A percentile compares a stretch with the other conserved stretches of the same genome.
These are phyloP conservation scores for Phytophthora lateralis DNA, from an alignment of 352 stramenopile species.

Conservation along the genomic window DNA sequence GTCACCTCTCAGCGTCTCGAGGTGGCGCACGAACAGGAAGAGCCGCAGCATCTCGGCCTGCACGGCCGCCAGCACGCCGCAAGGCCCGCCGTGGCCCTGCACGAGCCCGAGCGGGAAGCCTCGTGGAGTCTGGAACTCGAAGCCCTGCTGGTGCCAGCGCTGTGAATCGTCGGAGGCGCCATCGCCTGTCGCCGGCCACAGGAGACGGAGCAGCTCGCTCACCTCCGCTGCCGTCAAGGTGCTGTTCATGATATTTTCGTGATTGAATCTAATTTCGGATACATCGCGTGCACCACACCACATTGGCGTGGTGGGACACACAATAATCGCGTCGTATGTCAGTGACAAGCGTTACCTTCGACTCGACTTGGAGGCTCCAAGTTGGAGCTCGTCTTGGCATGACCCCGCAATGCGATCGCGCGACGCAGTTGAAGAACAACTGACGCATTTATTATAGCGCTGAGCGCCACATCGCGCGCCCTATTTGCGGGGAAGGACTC, in stretches of 20 bases:
- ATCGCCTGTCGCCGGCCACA: constrained; percentile 45
- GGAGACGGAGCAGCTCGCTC: constrained; percentile 38
- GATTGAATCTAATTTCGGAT: constrained; percentile 12
- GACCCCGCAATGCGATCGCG: constrained; percentile 13
- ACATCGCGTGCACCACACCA: constrained; percentile 2
- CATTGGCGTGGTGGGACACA: too few species aligned
- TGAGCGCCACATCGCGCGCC: constrained; percentile 20
- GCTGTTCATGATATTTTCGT: constrained; percentile 13
- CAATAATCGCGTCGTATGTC: too few species aligned
- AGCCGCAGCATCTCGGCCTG: constrained; percentile 72
- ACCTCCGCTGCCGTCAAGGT: constrained; percentile 20
- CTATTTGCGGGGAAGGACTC: constrained; percentile 24
- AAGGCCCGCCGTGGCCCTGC: constrained; percentile 80
- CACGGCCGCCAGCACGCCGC: constrained; percentile 80
- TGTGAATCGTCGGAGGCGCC: constrained; percentile 37
- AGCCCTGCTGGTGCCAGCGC: constrained; percentile 67
- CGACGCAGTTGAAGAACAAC: constrained; percentile 30
- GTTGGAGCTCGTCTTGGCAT: not conserved
- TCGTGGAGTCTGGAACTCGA: constrained; percentile 41
- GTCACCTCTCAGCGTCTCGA: constrained; percentile 2
- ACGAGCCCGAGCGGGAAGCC: constrained; percentile 67
- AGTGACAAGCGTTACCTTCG: not conserved
- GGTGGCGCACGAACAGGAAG: constrained; percentile 51
- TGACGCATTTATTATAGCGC: constrained; percentile 4
- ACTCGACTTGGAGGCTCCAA: too few species aligned